phyloP scores from a whole-genome alignment of 768 basidiomycete genomes.

The Amanita jacksonii region DNA sequence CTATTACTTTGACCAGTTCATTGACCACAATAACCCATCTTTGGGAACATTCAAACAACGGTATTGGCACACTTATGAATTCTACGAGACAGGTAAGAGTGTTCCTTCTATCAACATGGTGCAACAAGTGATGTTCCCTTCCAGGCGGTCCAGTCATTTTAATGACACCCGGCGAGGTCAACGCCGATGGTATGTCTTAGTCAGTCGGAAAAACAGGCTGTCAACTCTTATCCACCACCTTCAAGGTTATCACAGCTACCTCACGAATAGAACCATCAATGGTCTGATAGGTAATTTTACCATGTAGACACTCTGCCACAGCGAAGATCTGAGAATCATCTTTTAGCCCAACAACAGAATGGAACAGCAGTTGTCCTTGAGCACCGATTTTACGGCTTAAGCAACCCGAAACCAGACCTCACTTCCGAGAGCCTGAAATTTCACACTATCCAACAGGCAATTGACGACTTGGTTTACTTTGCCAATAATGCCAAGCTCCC shows the following conservation, averaged over 20 bases:
- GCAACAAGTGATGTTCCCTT: background rate
- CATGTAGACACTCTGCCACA: background rate
- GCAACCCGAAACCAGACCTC: conserved; percentile 58
- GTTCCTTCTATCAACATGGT: background rate
- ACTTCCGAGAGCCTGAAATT: conserved; percentile 44
- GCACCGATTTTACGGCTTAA: conserved; percentile 70
- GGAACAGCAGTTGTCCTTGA: conserved; percentile 58
- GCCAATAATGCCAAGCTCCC: conserved; percentile 55
- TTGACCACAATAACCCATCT: conserved; percentile 45
- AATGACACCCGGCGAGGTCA: conserved; percentile 56
- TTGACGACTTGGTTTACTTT: conserved; percentile 66
- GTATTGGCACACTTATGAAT: conserved; percentile 63
- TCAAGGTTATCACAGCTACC: conserved; percentile 40
- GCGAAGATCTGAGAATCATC: background rate
- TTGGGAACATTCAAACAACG: conserved; percentile 72
- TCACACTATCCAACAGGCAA: conserved; percentile 66
- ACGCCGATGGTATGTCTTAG: conserved; percentile 35
- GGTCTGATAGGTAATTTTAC: conserved; percentile 37
- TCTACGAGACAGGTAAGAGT: conserved; percentile 40
- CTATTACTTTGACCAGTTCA: conserved; percentile 50
- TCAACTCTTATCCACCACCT: background rate
- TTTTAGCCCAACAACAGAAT: conserved; percentile 49
- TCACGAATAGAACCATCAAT: conserved; percentile 55
- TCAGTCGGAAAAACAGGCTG: background rate
- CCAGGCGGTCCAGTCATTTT: conserved; percentile 53